Evolutionary conservation across 2,329 filamentous ascomycete genomes (phyloP), one percentile per base, ranked within the genome.

Genomic region (Orbilia blumenaviensis): DNA sequence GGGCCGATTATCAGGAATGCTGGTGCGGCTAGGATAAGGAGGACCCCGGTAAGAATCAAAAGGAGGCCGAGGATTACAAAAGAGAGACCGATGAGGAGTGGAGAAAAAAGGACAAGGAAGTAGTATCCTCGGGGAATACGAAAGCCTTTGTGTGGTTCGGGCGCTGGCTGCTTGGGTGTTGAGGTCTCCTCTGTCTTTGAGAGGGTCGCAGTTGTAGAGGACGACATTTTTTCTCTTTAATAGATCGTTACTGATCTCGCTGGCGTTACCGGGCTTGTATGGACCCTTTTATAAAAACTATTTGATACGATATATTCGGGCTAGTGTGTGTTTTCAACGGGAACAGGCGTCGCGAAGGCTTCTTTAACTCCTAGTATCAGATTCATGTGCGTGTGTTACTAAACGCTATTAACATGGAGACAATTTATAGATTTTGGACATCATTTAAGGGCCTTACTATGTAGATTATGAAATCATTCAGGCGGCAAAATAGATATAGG

Each of bases 91-190:
- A 76, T 42, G 12, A 76, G 46, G 14, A 76, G 58, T 0, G 72
- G 72, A 1, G 72, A 76, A 41, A 76, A 64, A 41, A 76, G 72
- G 34, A 76, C 64, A 16, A 76, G 72, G 21, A 69, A 76, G 25
- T 76, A 76, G 50, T 76, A 76, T 21, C 64, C 72, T 2, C 64
- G 58, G 18, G 72, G 56, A 9, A 76, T 2, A n/a, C 25, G 64
- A 16, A 76, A 16, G 9, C 23, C 38, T 16, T 42, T 54, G 29
- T 21, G 16, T 1, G n/a, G 10, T n/a, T 54, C 14, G 8, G 27
- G n/a, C 7, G n/a, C 23, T 54, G 7, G 48, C 21, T n/a, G 16
- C 9, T 42, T 44, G 34, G 41, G 12, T 9, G 12, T 2, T 27
- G 71, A 46, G 10, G 34, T 3, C 3, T 58, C 34, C 14, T 41